Evolutionary conservation across 2,329 filamentous ascomycete genomes (phyloP).

Genomic region (Plectosphaerella plurivora): DNA sequence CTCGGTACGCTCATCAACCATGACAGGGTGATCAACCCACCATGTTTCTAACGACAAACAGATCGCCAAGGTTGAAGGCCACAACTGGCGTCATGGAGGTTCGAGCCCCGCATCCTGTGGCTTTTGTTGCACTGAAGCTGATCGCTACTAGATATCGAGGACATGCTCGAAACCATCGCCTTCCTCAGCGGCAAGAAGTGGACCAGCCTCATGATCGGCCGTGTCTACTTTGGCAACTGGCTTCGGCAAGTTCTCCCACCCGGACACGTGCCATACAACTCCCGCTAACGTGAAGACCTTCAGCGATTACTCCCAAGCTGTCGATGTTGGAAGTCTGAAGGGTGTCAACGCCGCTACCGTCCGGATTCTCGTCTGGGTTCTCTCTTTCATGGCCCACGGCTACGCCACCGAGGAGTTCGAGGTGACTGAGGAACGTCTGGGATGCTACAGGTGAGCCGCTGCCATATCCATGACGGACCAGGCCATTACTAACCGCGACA

Average conservation of each 20-base stretch:
- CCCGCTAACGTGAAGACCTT: conserved; percentile 26
- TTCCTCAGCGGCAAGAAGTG: conserved; percentile 81
- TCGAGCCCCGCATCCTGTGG: conserved; percentile 6
- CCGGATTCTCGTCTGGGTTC: conserved; percentile 71
- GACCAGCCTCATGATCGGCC: conserved; percentile 72
- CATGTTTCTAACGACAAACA: conserved; percentile 25
- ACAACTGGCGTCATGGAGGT: conserved; percentile 68
- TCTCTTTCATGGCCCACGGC: conserved; percentile 77
- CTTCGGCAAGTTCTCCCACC: not conserved
- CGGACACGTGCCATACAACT: not conserved
- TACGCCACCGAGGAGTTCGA: conserved; percentile 86
- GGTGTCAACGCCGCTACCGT: conserved; percentile 75
- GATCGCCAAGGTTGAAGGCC: conserved; percentile 54
- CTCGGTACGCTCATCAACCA: conserved; percentile 23
- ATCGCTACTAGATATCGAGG: conserved; percentile 62
- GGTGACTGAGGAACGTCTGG: conserved; percentile 74
- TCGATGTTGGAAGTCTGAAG: conserved; percentile 77
- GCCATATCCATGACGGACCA: not conserved
- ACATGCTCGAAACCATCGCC: conserved; percentile 72
- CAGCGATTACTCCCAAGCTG: conserved; percentile 78
- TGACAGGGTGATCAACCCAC: not conserved
- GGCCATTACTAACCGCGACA: conserved; percentile 16
- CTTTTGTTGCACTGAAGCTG: not conserved
- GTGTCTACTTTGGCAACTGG: conserved; percentile 86
- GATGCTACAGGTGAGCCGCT: conserved; percentile 52